These are phyloP conservation scores for Lepidium africanum DNA, from an alignment of 345 rosid genomes.

Conservation along the genomic window DNA sequence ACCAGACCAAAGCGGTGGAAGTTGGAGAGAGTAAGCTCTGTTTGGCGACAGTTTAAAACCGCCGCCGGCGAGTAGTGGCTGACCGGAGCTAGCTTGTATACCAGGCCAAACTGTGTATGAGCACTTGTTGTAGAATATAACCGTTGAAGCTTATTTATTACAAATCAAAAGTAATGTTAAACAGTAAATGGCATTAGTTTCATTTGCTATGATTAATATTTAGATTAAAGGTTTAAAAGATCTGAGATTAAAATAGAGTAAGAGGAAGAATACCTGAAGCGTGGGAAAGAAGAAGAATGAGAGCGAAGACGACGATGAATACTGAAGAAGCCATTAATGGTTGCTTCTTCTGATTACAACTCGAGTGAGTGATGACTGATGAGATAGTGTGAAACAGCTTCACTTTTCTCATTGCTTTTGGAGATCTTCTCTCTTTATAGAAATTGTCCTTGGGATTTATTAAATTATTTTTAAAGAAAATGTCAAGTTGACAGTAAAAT, in stretches of 20 bases:
- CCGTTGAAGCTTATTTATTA: slow-evolving; percentile 20
- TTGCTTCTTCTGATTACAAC: background rate
- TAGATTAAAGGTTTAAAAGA: background rate
- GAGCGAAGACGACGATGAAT: background rate
- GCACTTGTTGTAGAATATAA: slow-evolving; percentile 37
- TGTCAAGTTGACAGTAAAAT: background rate
- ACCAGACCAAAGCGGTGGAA: slow-evolving; percentile 42
- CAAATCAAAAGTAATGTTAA: background rate
- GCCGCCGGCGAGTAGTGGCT: slow-evolving; percentile 23
- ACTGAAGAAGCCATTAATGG: slow-evolving; percentile 24
- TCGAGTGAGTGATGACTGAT: background rate
- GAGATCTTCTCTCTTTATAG: slow-evolving; percentile 15
- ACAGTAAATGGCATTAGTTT: background rate
- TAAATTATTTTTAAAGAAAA: background rate
- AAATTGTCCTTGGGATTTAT: background rate
- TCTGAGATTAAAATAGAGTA: background rate
- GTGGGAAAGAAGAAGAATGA: slow-evolving; percentile 19
- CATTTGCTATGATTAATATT: background rate
- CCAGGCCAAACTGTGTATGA: slow-evolving; percentile 40
- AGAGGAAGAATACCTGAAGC: slow-evolving; percentile 21
- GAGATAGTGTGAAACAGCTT: background rate
- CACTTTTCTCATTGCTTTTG: slow-evolving; percentile 5
- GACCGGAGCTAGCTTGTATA: slow-evolving; percentile 33
- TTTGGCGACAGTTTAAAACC: slow-evolving; percentile 32
- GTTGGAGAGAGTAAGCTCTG: slow-evolving; percentile 17